Conservation (phyloP, 345 rosid species). For the Arabidopsis suecica region DNA sequence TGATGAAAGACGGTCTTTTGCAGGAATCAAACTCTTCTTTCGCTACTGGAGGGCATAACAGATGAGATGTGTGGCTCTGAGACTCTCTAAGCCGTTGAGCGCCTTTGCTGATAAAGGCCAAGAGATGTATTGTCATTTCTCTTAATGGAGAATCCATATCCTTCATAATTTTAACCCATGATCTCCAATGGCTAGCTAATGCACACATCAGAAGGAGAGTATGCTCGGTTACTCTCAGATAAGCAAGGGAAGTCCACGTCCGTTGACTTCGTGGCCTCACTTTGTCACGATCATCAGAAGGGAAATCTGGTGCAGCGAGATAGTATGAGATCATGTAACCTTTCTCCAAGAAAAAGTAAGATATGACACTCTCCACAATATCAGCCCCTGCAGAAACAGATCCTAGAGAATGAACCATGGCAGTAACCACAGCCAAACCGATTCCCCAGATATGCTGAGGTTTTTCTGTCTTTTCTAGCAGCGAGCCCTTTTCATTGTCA, state of each 20-base stretch:
- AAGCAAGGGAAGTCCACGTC: constrained; percentile 65
- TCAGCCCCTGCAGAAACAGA: constrained; percentile 53
- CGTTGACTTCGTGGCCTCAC: constrained; percentile 67
- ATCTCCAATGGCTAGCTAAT: constrained; percentile 67
- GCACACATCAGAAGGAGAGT: constrained; percentile 80
- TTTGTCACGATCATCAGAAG: constrained; percentile 69
- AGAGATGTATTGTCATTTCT: constrained; percentile 80
- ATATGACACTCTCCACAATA: constrained; percentile 64
- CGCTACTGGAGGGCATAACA: constrained; percentile 63
- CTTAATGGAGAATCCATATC: constrained; percentile 76
- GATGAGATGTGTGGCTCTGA: constrained; percentile 51
- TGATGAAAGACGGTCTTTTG: constrained; percentile 63
- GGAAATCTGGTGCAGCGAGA: constrained; percentile 72
- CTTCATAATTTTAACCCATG: constrained; percentile 77
- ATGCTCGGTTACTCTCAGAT: constrained; percentile 84
- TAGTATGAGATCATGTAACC: constrained; percentile 67
- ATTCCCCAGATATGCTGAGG: constrained; percentile 77
- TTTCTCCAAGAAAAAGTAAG: constrained; percentile 75
- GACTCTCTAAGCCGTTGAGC: constrained; percentile 66
- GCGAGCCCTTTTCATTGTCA: constrained; percentile 47
- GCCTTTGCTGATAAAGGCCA: constrained; percentile 88
- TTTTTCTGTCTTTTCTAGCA: constrained; percentile 57
- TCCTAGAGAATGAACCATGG: constrained; percentile 77
- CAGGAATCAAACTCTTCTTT: constrained; percentile 72
- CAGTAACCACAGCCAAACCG: constrained; percentile 78